phyloP scores from a whole-genome alignment of 148 eudicot genomes.

The Pouteria glomerata region DNA sequence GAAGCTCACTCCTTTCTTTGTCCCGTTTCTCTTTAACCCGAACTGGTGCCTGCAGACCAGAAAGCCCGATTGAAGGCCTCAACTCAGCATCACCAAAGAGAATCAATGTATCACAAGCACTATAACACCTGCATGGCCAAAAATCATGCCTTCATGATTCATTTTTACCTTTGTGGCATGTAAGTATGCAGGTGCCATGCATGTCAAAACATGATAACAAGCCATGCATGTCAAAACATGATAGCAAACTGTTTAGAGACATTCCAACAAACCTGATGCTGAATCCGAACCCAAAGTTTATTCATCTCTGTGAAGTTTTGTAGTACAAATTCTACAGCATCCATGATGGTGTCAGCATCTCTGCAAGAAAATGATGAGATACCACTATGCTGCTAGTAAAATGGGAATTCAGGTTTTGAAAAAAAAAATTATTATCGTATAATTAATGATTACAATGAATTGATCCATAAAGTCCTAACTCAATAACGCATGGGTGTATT shows the following conservation, averaged over 20 bases:
- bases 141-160: slow-evolving; percentile 81
- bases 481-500: neutral
- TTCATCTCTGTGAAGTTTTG: slow-evolving; percentile 98
- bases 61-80: slow-evolving; percentile 96
- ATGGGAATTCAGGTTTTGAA: neutral
- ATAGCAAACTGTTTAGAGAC: slow-evolving; percentile 8
- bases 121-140: slow-evolving; percentile 97
- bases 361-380: slow-evolving; percentile 35
- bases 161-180: slow-evolving; percentile 67
- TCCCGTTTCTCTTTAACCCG: slow-evolving; percentile 73
- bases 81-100: slow-evolving; percentile 87
- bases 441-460: neutral
- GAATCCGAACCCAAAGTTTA: slow-evolving; percentile 98
- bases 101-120: slow-evolving; percentile 86
- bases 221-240: slow-evolving; percentile 43
- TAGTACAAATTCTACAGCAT: slow-evolving; percentile 97
- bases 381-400: neutral
- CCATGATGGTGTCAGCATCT: slow-evolving; percentile 80
- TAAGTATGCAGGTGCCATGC: slow-evolving; percentile 66
- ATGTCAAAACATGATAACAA: slow-evolving; percentile 22
- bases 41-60: slow-evolving; percentile 98
- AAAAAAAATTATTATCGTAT: neutral
- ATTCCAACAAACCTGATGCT: slow-evolving; percentile 71
- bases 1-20: slow-evolving; percentile 95
- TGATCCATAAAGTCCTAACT: neutral